phyloP scores from a whole-genome alignment of 257 asterid genomes.

The Capsicum chinense region DNA sequence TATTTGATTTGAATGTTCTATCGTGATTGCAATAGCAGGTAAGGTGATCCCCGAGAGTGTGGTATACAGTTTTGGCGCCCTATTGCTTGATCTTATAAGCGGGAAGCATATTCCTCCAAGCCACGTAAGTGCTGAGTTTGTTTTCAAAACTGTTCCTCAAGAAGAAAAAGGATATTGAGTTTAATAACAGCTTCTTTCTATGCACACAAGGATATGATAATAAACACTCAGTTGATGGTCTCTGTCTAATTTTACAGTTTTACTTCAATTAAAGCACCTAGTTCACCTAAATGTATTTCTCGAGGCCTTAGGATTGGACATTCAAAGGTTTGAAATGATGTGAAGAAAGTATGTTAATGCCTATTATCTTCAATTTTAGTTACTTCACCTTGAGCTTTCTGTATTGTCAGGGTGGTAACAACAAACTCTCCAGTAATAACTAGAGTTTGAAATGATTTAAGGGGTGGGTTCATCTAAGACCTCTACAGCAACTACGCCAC shows the following conservation, averaged over 20 bases:
- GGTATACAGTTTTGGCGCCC: slow-evolving; percentile 58
- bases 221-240: slow-evolving; percentile 9
- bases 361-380: not conserved
- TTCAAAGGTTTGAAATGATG: not conserved
- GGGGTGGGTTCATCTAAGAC: slow-evolving; percentile 18
- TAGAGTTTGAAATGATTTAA: not conserved
- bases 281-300: not conserved
- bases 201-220: not conserved
- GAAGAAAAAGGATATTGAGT: not conserved
- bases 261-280: not conserved
- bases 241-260: not conserved
- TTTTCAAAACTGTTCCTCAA: not conserved
- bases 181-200: not conserved
- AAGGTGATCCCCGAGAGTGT: slow-evolving; percentile 52
- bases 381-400: not conserved
- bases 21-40: slow-evolving; percentile 43
- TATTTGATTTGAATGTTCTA: not conserved
- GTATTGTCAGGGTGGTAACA: not conserved
- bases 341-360: not conserved
- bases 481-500: not conserved
- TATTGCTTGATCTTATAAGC: slow-evolving; percentile 58
- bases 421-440: too few species aligned
- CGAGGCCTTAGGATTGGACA: not conserved
- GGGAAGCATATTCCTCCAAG: slow-evolving; percentile 62
- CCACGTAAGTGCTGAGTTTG: slow-evolving; percentile 43